phyloP scores from a whole-genome alignment of 2,329 filamentous ascomycete species.

The Calycina herbarum region DNA sequence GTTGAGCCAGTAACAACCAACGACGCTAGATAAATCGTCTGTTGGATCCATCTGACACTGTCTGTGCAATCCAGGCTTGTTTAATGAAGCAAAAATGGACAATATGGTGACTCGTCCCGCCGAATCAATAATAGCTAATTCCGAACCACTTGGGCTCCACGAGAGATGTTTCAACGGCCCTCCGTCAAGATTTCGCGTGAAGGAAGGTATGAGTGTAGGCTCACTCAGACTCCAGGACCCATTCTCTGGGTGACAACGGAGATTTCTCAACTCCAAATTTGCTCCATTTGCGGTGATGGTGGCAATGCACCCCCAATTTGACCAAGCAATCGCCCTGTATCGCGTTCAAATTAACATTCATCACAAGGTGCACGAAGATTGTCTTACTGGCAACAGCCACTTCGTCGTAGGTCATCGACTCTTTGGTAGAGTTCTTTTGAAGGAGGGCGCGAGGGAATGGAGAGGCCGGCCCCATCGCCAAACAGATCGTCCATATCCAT shows the following conservation, averaged over 20 bases:
- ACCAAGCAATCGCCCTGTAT: constrained; percentile 79
- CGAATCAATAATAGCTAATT: constrained; percentile 81
- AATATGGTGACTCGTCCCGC: constrained; percentile 76
- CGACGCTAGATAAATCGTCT: constrained; percentile 74
- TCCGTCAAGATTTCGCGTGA: constrained; percentile 58
- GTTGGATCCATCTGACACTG: constrained; percentile 66
- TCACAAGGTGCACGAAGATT: background rate
- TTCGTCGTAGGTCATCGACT: constrained; percentile 72
- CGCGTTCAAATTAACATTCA: constrained; percentile 7
- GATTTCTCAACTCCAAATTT: constrained; percentile 69
- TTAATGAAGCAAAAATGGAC: constrained; percentile 69
- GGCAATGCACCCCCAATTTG: constrained; percentile 81
- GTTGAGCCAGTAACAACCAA: constrained; percentile 82
- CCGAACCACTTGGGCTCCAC: constrained; percentile 74
- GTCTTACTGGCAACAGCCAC: constrained; percentile 79
- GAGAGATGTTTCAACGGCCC: constrained; percentile 75
- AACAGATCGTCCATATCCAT: constrained; percentile 72
- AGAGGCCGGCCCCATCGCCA: constrained; percentile 65
- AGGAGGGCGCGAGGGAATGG: constrained; percentile 53
- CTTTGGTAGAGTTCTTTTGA: constrained; percentile 70
- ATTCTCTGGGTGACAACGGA: constrained; percentile 67
- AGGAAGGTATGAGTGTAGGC: constrained; percentile 61
- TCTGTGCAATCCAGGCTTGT: constrained; percentile 64
- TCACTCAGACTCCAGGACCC: constrained; percentile 77
- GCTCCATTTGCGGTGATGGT: constrained; percentile 73